These are phyloP conservation scores for Thelonectria olida DNA, from an alignment of 2,329 filamentous ascomycete species.

Conservation along the genomic window DNA sequence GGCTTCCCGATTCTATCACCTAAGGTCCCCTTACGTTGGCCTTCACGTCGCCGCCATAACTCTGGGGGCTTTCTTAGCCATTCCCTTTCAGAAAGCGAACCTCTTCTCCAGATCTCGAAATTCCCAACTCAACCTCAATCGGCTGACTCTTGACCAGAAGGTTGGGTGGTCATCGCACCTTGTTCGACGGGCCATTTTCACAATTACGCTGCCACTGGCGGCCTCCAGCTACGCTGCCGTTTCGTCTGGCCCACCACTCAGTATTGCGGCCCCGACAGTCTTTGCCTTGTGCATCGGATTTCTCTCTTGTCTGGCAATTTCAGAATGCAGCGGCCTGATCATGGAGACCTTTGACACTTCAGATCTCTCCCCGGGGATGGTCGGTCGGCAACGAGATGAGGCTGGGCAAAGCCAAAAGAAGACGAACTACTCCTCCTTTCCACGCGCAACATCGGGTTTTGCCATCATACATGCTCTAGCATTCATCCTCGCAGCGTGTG, in stretches of 20 bases:
- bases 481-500: conserved; percentile 74
- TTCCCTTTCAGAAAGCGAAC: conserved; percentile 78
- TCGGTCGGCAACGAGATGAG: conserved; percentile 59
- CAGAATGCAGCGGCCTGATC: conserved; percentile 79
- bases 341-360: conserved; percentile 88
- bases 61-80: conserved; percentile 73
- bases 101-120: conserved; percentile 72
- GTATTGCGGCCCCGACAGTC: conserved; percentile 70
- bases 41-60: conserved; percentile 72
- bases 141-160: conserved; percentile 71
- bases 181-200: conserved; percentile 73
- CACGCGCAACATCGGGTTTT: conserved; percentile 76
- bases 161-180: conserved; percentile 78
- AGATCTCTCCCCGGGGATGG: conserved; percentile 78
- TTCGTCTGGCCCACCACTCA: conserved; percentile 68
- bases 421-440: conserved; percentile 81
- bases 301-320: conserved; percentile 75
- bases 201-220: conserved; percentile 71
- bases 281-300: conserved; percentile 75
- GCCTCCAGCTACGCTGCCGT: conserved; percentile 74
- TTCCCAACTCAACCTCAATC: conserved; percentile 67
- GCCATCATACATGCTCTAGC: conserved; percentile 75
- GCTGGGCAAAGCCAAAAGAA: conserved; percentile 52
- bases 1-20: conserved; percentile 73
- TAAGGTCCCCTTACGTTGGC: conserved; percentile 72